Base-by-base conservation (phyloP, 129 eudicot genomes). In the Flaveria trinervia region DNA sequence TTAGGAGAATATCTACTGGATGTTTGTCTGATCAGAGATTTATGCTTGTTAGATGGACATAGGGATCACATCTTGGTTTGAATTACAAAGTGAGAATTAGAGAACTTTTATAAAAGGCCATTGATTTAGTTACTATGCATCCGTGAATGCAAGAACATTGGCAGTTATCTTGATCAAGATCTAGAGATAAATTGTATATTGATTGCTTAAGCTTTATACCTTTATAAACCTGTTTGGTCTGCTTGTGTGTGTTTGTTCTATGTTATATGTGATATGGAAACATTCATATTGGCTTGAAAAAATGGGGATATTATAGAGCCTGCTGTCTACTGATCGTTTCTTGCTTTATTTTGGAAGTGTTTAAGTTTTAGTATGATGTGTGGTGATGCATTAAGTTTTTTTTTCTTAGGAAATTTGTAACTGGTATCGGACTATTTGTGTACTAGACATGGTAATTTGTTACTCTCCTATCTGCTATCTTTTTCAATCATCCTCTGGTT, bases 161-260 rank as follows among this genome's bases (percentile, higher is more conserved):
- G 78, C 68, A 43, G 45, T 44, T 13, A 12, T 62, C 50, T 61
- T 75, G 33, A 75, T 75, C 70, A 74, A 74, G 79, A 74, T 74
- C 71, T 6, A 25, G 52, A 72, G 33, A 55, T 36, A 55, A 54
- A 33, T 72, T 33, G 22, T 55, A 18, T 51, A 15, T 50, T 71
- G 1, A 52, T n/a, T 52, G 65, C 28, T 72, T 36, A 72, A 18
- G 66, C 17, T 17, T 25, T 55, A 55, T 33, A 55, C 20, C 30
- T 51, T 51, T 18, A 49, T 51, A 20, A 20, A 71, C 46, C 15
- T 71, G 14, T 51, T 70, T 41, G 22, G 67, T 54, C 54, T 72
- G 67, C n/a, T 3, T 36, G 67, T 51, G 50, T 12, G 26, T 18
- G 22, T 56, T 61, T 25, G 69, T 43, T 44, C 20, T 55, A 73